These are phyloP conservation scores for Kluyveromyces dobzhanskii DNA, from an alignment of 805 yeast genomes.

Conservation along the genomic window DNA sequence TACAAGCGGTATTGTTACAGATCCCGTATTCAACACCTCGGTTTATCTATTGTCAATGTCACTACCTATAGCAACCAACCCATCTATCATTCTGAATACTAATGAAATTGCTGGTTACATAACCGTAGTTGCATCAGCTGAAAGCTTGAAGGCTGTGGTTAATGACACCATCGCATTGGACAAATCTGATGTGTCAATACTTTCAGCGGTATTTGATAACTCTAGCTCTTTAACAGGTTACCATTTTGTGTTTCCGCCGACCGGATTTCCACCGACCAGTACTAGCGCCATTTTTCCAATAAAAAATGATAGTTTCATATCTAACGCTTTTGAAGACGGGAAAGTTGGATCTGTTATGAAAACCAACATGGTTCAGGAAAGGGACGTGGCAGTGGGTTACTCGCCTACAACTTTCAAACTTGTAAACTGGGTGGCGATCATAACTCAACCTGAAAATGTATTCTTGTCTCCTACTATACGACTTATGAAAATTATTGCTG, in stretches of 20 bases:
- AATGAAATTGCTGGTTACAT: slow-evolving; percentile 64
- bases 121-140: slow-evolving; percentile 47
- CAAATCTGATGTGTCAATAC: slow-evolving; percentile 26
- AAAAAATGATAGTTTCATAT: slow-evolving; percentile 27
- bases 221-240: slow-evolving; percentile 28
- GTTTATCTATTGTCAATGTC: slow-evolving; percentile 65
- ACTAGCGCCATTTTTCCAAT: slow-evolving; percentile 21
- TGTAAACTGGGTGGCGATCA: slow-evolving; percentile 63
- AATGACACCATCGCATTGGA: slow-evolving; percentile 37
- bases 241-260: slow-evolving; percentile 36
- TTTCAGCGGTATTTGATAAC: slow-evolving; percentile 22
- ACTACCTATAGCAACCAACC: slow-evolving; percentile 62
- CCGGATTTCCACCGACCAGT: slow-evolving; percentile 13
- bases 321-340: slow-evolving; percentile 29
- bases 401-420: slow-evolving; percentile 36
- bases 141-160: slow-evolving; percentile 33
- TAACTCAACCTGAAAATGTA: slow-evolving; percentile 51
- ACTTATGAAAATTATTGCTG: slow-evolving; percentile 61
- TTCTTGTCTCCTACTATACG: slow-evolving; percentile 58
- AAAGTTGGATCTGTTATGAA: slow-evolving; percentile 36
- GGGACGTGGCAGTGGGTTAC: slow-evolving; percentile 49
- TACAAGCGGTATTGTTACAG: slow-evolving; percentile 46
- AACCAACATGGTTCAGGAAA: slow-evolving; percentile 30
- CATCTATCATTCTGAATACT: slow-evolving; percentile 54
- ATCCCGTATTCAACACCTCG: slow-evolving; percentile 48